These are phyloP conservation scores for Paramecium bursaria DNA, from an alignment of 73 alveolate species.

Conservation along the genomic window DNA sequence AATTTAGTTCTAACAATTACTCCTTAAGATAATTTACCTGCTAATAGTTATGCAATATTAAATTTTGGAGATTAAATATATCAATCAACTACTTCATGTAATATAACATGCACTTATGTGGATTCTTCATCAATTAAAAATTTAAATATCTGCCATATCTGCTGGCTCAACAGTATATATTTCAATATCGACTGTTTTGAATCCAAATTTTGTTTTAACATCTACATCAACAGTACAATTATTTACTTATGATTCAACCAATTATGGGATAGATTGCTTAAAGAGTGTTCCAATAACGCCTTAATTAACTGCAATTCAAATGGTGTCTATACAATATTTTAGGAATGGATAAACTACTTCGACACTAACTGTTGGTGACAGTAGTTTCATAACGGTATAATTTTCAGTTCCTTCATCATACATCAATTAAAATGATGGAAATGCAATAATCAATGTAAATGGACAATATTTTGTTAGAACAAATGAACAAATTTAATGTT, in stretches of 20 bases:
- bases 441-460: constrained; percentile 33
- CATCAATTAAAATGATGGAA: constrained; percentile 31
- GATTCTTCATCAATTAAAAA: not conserved
- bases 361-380: not conserved
- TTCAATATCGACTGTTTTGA: not conserved
- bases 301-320: not conserved
- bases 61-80: constrained; percentile 14
- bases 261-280: not conserved
- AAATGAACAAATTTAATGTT: not conserved
- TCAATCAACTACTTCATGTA: not conserved
- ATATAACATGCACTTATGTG: not conserved
- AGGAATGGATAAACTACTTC: not conserved
- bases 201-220: constrained; percentile 45
- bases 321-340: constrained; percentile 14
- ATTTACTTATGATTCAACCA: not conserved
- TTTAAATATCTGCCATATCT: not conserved
- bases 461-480: constrained; percentile 7
- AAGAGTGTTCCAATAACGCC: constrained; percentile 16
- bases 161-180: not conserved
- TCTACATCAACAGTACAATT: constrained; percentile 1
- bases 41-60: not conserved
- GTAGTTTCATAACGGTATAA: not conserved
- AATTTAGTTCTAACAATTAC: not conserved
- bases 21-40: constrained; percentile 4
- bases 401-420: constrained; percentile 34